Base-by-base conservation (phyloP, 208 protist species). In the Phytomonas serpens region DNA sequence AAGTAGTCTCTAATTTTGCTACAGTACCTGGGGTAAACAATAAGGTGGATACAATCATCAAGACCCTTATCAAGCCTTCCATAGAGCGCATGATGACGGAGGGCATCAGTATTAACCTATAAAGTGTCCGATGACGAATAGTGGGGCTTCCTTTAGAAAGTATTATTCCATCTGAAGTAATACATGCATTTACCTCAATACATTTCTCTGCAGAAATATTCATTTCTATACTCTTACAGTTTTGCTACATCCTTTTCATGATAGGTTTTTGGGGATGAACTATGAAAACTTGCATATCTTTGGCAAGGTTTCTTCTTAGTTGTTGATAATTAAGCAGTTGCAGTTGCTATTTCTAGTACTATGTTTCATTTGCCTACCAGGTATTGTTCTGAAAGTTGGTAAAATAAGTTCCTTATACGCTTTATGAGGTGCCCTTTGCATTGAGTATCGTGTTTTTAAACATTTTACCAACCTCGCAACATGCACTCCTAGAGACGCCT, bases 21-120 rank as follows among this genome's bases (percentile, higher is more conserved):
- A 82, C 85, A 9, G 87, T 96, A 10, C 88, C 79, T 0, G 88
- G 85, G 10, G 88, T 86, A 2, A 84, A 92, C 23, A 88, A 74
- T 29, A 92, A 90, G 77, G 84, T 93, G 61, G 88, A 92, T 72
- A 84, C 81, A 51, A 89, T 80, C 42, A 86, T 96, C 52, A 76
- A 84, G 38, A 84, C 79, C 61, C 78, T 93, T n/a, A 77, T 96
- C 16, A 86, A 86, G 63, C 88, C 88, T 13, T 71, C 87, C 38
- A 93, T 96, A 65, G 87, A 93, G 68, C 78, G 78, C 34, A 77
- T 96, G 37, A 93, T 94, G 87, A 81, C 85, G 33, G 83, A 93
- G 38, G 91, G 91, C 52, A 82, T 96, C 68, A 81, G 63, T 23
- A 52, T 67, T 67, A 67, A 67, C 38, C 40, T 51, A 37, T 47